A percentile compares a stretch with the other conserved stretches of the same genome.
phyloP scores from a whole-genome alignment of 805 yeast genomes.

The Kuraishia cidri region DNA sequence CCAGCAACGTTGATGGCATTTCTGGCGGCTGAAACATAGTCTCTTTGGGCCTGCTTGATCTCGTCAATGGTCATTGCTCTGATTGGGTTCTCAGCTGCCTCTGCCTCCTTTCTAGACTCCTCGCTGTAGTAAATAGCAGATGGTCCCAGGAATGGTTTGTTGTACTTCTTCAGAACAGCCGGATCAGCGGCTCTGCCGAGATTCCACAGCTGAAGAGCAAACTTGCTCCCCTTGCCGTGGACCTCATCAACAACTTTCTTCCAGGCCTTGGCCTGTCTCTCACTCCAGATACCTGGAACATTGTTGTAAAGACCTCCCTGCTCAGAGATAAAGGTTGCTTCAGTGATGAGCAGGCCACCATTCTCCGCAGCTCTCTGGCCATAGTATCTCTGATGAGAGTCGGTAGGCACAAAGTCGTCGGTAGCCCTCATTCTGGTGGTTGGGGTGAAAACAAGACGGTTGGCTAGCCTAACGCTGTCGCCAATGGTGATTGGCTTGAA shows the following conservation, averaged over 20 bases:
- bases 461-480: constrained; percentile 18
- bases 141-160: constrained; percentile 27
- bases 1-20: constrained; percentile 25
- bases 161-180: constrained; percentile 22
- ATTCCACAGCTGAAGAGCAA: constrained; percentile 44
- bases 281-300: constrained; percentile 42
- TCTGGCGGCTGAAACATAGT: constrained; percentile 35
- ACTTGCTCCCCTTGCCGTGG: constrained; percentile 38
- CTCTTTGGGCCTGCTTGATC: constrained; percentile 6
- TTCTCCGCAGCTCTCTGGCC: constrained; percentile 41
- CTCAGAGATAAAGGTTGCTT: constrained; percentile 44
- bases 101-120: constrained; percentile 22
- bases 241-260: constrained; percentile 35
- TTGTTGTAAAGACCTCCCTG: constrained; percentile 28
- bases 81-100: neutral
- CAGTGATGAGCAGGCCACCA: constrained; percentile 56
- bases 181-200: constrained; percentile 33
- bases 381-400: constrained; percentile 43
- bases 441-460: constrained; percentile 41
- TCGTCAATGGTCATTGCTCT: constrained; percentile 1
- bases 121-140: constrained; percentile 27
- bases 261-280: constrained; percentile 42
- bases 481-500: constrained; percentile 39
- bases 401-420: constrained; percentile 31
- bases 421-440: constrained; percentile 36